These are phyloP conservation scores for Suillus bovinus DNA, from an alignment of 768 basidiomycete genomes.

Conservation along the genomic window DNA sequence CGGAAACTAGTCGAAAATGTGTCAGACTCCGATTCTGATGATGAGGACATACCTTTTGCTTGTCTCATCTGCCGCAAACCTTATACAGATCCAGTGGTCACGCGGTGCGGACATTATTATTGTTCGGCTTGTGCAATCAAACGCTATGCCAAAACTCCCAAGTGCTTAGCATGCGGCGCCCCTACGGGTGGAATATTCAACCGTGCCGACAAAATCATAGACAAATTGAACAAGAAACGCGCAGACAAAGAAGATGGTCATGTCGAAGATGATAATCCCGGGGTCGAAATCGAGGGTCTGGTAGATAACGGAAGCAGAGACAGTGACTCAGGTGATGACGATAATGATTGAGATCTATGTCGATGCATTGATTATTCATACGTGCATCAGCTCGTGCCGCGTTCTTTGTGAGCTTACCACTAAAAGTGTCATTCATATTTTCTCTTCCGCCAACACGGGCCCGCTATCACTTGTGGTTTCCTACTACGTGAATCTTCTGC, in stretches of 20 bases:
- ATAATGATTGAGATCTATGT: slow-evolving; percentile 15
- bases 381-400: background rate
- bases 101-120: slow-evolving; percentile 96
- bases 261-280: slow-evolving; percentile 47
- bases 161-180: slow-evolving; percentile 92
- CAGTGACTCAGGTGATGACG: slow-evolving; percentile 28
- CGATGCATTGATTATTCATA: background rate
- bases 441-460: background rate
- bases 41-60: slow-evolving; percentile 96
- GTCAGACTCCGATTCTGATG: slow-evolving; percentile 69
- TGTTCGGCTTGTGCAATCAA: slow-evolving; percentile 95
- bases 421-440: background rate
- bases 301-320: slow-evolving; percentile 23
- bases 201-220: slow-evolving; percentile 88
- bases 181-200: slow-evolving; percentile 97
- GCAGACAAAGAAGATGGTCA: slow-evolving; percentile 51
- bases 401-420: background rate
- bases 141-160: slow-evolving; percentile 90
- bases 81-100: slow-evolving; percentile 94
- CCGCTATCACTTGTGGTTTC: background rate
- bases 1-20: slow-evolving; percentile 60
- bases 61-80: slow-evolving; percentile 95
- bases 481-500: background rate
- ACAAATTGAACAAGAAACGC: slow-evolving; percentile 77
- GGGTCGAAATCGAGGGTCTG: slow-evolving; percentile 68